These are phyloP conservation scores for Acer negundo DNA, from an alignment of 345 rosid genomes.

Conservation along the genomic window DNA sequence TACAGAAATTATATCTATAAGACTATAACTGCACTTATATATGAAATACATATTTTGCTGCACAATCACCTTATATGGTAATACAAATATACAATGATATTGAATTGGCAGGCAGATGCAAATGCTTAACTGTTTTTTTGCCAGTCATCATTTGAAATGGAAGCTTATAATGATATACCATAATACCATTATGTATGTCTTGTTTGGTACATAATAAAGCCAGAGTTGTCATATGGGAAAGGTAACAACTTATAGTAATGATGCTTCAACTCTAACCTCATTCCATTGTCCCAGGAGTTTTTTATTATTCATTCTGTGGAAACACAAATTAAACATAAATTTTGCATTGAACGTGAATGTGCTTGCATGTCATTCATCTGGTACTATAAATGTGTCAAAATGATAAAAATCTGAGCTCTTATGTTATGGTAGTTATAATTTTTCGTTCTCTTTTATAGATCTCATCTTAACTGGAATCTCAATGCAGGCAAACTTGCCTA, in stretches of 20 bases:
- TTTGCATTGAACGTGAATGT: neutral
- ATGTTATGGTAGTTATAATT: neutral
- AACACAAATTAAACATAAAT: neutral
- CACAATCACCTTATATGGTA: neutral
- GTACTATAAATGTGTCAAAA: neutral
- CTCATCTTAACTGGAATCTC: constrained; percentile 18
- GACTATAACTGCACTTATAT: neutral
- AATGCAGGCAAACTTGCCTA: constrained; percentile 89
- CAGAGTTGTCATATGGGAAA: neutral
- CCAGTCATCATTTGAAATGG: neutral
- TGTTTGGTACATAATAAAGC: neutral
- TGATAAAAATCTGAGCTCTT: neutral
- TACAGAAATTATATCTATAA: neutral
- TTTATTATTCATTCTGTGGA: neutral
- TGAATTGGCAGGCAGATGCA: neutral
- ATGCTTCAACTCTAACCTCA: neutral
- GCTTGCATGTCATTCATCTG: neutral
- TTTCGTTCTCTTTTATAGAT: constrained; percentile 6
- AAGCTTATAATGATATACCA: neutral
- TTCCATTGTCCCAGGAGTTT: neutral
- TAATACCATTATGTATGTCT: neutral
- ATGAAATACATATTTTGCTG: neutral
- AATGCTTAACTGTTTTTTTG: neutral
- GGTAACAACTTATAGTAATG: neutral
- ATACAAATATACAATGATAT: neutral